Evolutionary conservation across 805 yeast species (phyloP), one percentile per base, ranked within the genome.

Genomic region (Saccharomyces kudriavzevii): DNA sequence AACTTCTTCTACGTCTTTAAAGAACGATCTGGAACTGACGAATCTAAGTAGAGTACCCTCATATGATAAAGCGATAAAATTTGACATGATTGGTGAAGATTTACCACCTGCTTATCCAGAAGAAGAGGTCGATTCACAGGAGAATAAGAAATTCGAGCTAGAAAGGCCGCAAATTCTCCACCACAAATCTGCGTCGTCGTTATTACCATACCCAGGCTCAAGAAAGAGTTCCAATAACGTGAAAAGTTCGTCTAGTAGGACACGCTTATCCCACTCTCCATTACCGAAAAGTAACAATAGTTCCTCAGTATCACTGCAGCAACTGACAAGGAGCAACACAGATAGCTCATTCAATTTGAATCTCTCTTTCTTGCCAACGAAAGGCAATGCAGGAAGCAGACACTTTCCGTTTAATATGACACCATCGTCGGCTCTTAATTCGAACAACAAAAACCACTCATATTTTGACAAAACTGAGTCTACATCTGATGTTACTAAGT

Each of bases 31-130:
- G 75, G 77, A 78, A 54, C 56, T 75, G 2, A 66, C 67, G 5
- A 68, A 74, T 2, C 59, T 89, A 58, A 82, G 86, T 22, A 73
- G 81, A 49, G 96, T 92, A 5, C 98, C 98, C 0, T 83, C 96
- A 0, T 92, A 92, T 69, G 78, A 77, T 6, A 84, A 87, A 30
- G 97, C 98, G 0, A 70, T 90, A 67, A 80, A 79, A 61, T 69
- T 80, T 1, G 45, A 54, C 22, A 83, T 77, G 48, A 72, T 70
- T 5, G 69, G 76, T 10, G 77, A 73, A 2, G 81, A 79, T 51
- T 70, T 85, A 26, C 84, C 96, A 1, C 97, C 97, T 0, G 78
- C 79, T 1, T 90, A 89, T 67, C 68, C 66, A 4, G 40, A 29
- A 3, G 50, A 49, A 26, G 48, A 40, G 26, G 22, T 17, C 8